These are phyloP conservation scores for Sungouiozyma ichnusensis DNA, from an alignment of 805 yeast genomes.

Conservation along the genomic window DNA sequence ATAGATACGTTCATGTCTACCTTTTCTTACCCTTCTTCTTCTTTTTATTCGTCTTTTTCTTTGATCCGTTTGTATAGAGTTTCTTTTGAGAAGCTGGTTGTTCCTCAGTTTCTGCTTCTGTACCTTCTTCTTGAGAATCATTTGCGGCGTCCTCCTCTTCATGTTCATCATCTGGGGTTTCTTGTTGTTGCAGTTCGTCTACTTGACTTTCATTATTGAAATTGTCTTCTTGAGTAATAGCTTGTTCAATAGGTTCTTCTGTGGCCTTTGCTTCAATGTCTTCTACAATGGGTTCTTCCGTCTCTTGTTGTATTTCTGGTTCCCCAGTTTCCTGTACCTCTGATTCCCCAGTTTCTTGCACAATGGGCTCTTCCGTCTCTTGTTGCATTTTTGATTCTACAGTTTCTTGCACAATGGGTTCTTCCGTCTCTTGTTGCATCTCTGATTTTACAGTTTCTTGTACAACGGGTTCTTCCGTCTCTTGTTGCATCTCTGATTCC, in stretches of 20 bases:
- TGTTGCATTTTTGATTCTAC: slow-evolving; percentile 1
- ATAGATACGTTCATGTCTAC: no score
- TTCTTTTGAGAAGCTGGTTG: background rate
- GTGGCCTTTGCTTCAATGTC: slow-evolving; percentile 1
- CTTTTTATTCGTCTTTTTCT: slow-evolving; percentile 2
- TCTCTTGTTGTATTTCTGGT: background rate
- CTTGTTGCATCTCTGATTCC: no score
- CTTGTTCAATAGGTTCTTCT: slow-evolving; percentile 1
- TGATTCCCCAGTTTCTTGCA: slow-evolving; percentile 7
- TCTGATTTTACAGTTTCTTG: slow-evolving; percentile 8
- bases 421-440: no score
- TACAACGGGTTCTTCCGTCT: slow-evolving; percentile 4
- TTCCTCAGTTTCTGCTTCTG: slow-evolving; percentile 6
- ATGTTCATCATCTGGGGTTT: background rate
- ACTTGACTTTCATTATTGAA: no score
- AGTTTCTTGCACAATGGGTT: background rate
- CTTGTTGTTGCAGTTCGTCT: slow-evolving; percentile 1
- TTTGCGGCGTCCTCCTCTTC: background rate
- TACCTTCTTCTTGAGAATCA: slow-evolving; percentile 1
- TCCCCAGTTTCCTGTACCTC: background rate
- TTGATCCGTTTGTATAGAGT: background rate
- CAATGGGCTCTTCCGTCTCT: slow-evolving; percentile 1
- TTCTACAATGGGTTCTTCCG: slow-evolving; percentile 1
- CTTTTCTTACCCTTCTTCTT: slow-evolving; percentile 2
- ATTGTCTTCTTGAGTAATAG: slow-evolving; percentile 1